Percentiles rank a stretch among this genome's conserved stretches.
phyloP scores from a whole-genome alignment of 1,139 yeast genomes.

The Sugiyamaella novakii region DNA sequence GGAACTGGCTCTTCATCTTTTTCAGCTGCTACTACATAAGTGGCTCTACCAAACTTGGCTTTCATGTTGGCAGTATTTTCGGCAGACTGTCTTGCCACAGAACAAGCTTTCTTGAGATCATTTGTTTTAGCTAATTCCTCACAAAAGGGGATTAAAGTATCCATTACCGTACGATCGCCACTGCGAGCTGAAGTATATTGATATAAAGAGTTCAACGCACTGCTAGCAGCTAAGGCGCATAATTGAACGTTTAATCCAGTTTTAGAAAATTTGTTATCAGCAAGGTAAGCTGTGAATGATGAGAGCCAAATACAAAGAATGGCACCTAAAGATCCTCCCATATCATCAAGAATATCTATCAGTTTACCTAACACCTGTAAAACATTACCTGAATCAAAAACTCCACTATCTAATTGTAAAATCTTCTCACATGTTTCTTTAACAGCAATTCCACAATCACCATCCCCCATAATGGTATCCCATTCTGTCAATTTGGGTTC shows the following conservation, averaged over 20 bases:
- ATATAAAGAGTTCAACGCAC: conserved; percentile 43
- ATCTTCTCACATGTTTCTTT: conserved; percentile 20
- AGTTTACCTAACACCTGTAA: conserved; percentile 13
- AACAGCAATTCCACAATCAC: conserved; percentile 46
- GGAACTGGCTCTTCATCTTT: conserved; percentile 33
- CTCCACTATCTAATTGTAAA: conserved; percentile 3
- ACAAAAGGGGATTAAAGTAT: conserved; percentile 52
- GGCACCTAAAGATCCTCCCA: conserved; percentile 58
- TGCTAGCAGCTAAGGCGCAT: conserved; percentile 31
- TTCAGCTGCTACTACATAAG: conserved; percentile 44
- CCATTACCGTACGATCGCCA: conserved; percentile 55
- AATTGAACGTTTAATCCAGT: conserved; percentile 32
- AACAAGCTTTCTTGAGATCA: conserved; percentile 40
- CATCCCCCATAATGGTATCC: conserved; percentile 56
- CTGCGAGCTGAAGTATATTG: conserved; percentile 51
- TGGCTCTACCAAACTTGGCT: conserved; percentile 50
- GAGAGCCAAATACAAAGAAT: conserved; percentile 50
- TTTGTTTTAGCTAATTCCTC: conserved; percentile 39
- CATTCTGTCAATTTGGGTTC: conserved; percentile 53
- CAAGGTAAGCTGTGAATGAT: conserved; percentile 42
- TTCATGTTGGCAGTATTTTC: conserved; percentile 46
- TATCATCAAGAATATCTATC: conserved; percentile 43
- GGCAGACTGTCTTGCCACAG: conserved; percentile 45
- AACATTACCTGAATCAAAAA: conserved; percentile 9
- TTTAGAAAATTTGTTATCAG: background rate